These are phyloP conservation scores for Artomyces pyxidatus DNA, from an alignment of 768 basidiomycete genomes.

Conservation along the genomic window DNA sequence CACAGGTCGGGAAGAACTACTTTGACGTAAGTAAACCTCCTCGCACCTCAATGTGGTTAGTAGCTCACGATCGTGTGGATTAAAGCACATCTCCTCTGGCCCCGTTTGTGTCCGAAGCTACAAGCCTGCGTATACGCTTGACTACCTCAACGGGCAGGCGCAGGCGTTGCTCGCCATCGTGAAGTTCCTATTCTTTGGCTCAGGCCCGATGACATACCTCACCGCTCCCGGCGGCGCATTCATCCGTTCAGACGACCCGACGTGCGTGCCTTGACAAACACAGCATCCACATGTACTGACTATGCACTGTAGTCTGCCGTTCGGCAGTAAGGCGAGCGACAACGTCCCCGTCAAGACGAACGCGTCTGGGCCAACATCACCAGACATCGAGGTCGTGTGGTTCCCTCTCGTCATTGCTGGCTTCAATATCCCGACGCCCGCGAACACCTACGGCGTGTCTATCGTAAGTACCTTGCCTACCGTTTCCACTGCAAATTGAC, in stretches of 20 bases:
- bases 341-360: background rate
- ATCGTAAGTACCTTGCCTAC: background rate
- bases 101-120: background rate
- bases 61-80: background rate
- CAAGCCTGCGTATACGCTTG: slow-evolving; percentile 2
- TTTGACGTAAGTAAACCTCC: background rate
- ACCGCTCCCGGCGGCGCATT: slow-evolving; percentile 1
- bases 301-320: slow-evolving; percentile 13
- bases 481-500: background rate
- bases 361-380: background rate
- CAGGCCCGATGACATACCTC: slow-evolving; percentile 2
- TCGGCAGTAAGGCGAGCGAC: slow-evolving; percentile 24
- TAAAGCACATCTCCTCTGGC: slow-evolving; percentile 1
- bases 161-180: background rate
- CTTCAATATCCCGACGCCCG: background rate
- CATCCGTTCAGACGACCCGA: slow-evolving; percentile 1
- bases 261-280: background rate
- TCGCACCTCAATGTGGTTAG: background rate
- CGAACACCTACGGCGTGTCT: background rate
- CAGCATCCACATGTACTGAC: too few relatives aligned
- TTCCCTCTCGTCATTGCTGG: slow-evolving; percentile 1
- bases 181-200: slow-evolving; percentile 1
- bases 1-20: slow-evolving; percentile 4
- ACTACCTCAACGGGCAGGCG: background rate
- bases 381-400: slow-evolving; percentile 5